phyloP scores from a whole-genome alignment of 2,329 filamentous ascomycete species.

The Monosporascus sp. region DNA sequence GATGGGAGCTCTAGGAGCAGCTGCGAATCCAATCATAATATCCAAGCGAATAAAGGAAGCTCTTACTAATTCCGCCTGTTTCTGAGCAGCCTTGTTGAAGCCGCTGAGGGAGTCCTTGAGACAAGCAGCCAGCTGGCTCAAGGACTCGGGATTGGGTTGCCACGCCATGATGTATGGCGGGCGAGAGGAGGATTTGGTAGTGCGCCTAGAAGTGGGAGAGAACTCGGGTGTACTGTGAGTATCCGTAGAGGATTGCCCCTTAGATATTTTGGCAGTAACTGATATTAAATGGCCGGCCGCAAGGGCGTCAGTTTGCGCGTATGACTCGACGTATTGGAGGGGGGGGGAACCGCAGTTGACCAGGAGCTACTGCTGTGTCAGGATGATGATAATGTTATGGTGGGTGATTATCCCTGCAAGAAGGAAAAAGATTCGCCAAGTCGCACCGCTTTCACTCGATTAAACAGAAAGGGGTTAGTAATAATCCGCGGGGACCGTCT shows the following conservation, averaged over 20 bases:
- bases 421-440: not conserved
- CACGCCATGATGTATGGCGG: constrained; percentile 65
- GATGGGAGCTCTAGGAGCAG: not conserved
- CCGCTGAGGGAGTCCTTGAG: constrained; percentile 89
- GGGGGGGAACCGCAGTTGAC: not conserved
- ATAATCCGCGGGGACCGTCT: not conserved
- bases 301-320: not conserved
- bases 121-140: constrained; percentile 83
- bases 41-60: constrained; percentile 1
- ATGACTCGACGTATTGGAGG: not conserved
- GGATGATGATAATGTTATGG: not conserved
- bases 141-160: constrained; percentile 82
- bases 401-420: not conserved
- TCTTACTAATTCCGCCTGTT: constrained; percentile 81
- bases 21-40: not conserved
- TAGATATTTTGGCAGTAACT: not conserved
- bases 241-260: not conserved
- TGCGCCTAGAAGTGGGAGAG: not conserved
- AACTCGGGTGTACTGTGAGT: not conserved
- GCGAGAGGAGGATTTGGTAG: constrained; percentile 8
- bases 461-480: too few relatives aligned
- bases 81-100: constrained; percentile 72
- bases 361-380: not conserved
- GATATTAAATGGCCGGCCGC: not conserved
- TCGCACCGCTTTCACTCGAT: not conserved